Conservation (phyloP, 208 protist genomes). For the Acanthamoeba lenticulata region DNA sequence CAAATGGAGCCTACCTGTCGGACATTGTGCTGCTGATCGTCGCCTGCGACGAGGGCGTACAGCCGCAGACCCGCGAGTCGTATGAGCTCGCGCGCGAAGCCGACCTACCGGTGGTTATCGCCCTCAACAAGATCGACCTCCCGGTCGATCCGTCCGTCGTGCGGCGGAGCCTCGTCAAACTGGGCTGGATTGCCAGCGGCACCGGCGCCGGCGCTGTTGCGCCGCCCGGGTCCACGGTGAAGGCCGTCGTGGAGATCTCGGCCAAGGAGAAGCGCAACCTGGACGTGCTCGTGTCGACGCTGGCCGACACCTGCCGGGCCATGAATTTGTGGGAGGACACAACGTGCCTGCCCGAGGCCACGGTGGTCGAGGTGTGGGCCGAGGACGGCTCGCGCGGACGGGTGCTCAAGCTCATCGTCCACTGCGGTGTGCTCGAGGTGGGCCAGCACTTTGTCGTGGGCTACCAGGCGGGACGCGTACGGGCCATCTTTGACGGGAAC, state of each 20-base stretch:
- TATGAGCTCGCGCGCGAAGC: constrained; percentile 69
- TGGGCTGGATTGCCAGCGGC: constrained; percentile 78
- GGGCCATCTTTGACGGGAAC: constrained; percentile 40
- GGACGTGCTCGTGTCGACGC: constrained; percentile 91
- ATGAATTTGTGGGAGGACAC: constrained; percentile 91
- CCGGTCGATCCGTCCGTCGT: constrained; percentile 86
- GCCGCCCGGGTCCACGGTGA: background rate
- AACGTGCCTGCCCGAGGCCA: constrained; percentile 88
- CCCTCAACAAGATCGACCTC: constrained; percentile 97
- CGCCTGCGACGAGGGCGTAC: constrained; percentile 95
- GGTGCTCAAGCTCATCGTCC: constrained; percentile 39
- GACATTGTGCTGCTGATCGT: constrained; percentile 97
- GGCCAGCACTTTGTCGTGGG: constrained; percentile 64
- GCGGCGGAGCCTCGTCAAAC: constrained; percentile 83
- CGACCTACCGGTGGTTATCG: constrained; percentile 93
- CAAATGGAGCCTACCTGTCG: constrained; percentile 93
- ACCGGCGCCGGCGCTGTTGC: background rate
- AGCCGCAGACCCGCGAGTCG: constrained; percentile 91
- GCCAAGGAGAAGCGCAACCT: constrained; percentile 89
- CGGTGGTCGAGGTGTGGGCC: constrained; percentile 91
- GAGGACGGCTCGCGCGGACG: constrained; percentile 51
- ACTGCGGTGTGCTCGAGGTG: constrained; percentile 57
- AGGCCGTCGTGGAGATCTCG: constrained; percentile 88
- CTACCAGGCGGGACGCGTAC: constrained; percentile 47
- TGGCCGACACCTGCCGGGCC: constrained; percentile 92